Evolutionary conservation across 2,329 filamentous ascomycete genomes (phyloP).

Genomic region (Exophiala lecanii-corni): DNA sequence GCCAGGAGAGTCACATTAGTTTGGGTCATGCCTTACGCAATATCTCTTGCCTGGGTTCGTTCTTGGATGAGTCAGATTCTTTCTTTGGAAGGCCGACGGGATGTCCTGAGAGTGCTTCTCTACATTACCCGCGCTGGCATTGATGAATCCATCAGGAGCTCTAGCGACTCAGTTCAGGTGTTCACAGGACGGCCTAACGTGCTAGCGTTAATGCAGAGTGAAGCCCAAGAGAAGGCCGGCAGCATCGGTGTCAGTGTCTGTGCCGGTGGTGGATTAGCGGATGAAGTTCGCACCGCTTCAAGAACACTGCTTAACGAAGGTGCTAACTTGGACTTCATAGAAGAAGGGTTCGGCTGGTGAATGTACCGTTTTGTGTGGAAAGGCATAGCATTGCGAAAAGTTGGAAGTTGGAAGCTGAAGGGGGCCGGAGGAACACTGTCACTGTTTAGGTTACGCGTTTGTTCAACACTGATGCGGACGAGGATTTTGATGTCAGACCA

Average conservation of each 20-base stretch:
- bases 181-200: slow-evolving; percentile 84
- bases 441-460: no score
- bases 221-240: slow-evolving; percentile 75
- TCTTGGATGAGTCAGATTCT: slow-evolving; percentile 78
- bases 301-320: slow-evolving; percentile 56
- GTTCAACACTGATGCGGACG: no score
- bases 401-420: no score
- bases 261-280: slow-evolving; percentile 67
- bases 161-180: slow-evolving; percentile 79
- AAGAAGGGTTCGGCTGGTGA: slow-evolving; percentile 66
- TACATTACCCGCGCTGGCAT: slow-evolving; percentile 86
- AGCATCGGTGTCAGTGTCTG: slow-evolving; percentile 84
- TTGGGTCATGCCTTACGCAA: slow-evolving; percentile 86
- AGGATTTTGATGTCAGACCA: no score
- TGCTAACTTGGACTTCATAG: slow-evolving; percentile 64
- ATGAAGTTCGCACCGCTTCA: slow-evolving; percentile 67
- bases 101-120: slow-evolving; percentile 78
- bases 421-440: no score
- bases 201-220: slow-evolving; percentile 68
- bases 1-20: slow-evolving; percentile 76
- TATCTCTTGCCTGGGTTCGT: slow-evolving; percentile 87
- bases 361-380: no score
- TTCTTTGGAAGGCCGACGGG: slow-evolving; percentile 70
- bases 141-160: slow-evolving; percentile 70
- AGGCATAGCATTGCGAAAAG: no score